phyloP scores from a whole-genome alignment of 2,329 filamentous ascomycete genomes.

The Madurella mycetomatis region DNA sequence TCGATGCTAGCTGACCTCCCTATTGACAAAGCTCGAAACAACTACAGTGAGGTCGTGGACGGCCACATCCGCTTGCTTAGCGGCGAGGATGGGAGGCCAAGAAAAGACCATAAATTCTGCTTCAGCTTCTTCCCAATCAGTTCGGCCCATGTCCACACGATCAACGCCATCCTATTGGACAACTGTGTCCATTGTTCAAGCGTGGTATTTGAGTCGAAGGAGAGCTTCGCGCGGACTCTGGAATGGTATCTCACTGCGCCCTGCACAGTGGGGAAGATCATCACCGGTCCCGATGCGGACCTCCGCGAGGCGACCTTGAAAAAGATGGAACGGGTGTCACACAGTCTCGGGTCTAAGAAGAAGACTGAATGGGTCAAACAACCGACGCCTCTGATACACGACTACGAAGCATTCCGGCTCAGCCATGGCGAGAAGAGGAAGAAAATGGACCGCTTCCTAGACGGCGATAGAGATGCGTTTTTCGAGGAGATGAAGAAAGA shows the following conservation, averaged over 20 bases:
- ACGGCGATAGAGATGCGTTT: not conserved
- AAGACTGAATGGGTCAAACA: not conserved
- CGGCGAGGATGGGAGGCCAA: conserved; percentile 14
- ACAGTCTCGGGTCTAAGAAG: conserved; percentile 10
- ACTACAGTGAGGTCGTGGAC: conserved; percentile 25
- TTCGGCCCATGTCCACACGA: conserved; percentile 28
- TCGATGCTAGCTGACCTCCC: conserved; percentile 28
- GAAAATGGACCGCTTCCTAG: not conserved
- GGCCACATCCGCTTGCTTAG: conserved; percentile 8
- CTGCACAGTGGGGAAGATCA: conserved; percentile 13
- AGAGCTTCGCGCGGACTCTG: conserved; percentile 22
- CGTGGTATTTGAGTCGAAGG: conserved; percentile 27
- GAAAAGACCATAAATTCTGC: conserved; percentile 26
- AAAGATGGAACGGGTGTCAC: conserved; percentile 14
- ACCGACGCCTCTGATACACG: not conserved
- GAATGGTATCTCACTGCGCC: conserved; percentile 27
- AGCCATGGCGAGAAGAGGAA: not conserved
- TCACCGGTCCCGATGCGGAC: conserved; percentile 9
- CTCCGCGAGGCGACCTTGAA: conserved; percentile 4
- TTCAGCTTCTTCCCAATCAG: conserved; percentile 30
- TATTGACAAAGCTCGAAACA: conserved; percentile 28
- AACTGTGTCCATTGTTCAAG: conserved; percentile 23
- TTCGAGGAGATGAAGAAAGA: not conserved
- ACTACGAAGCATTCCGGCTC: not conserved
- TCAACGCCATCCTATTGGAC: conserved; percentile 31